Conservation (phyloP, 176 grass and related monocot genomes). For the Oryza meyeriana region DNA sequence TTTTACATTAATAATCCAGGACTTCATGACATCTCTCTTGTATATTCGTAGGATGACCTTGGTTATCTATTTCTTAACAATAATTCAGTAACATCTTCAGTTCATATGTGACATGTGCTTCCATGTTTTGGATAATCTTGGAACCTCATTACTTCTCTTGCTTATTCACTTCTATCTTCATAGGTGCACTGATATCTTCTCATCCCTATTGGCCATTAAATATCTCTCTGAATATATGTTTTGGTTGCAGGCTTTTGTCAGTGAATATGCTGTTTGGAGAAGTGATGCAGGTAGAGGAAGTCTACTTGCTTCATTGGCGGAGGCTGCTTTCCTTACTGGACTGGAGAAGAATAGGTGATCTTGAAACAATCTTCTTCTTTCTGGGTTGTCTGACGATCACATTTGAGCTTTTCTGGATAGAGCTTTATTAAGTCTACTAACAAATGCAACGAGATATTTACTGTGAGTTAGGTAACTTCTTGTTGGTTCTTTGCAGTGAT, state of each 20-base stretch:
- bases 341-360: slow-evolving; percentile 80
- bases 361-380: neutral
- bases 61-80: neutral
- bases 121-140: slow-evolving; percentile 6
- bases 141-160: neutral
- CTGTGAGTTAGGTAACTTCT: neutral
- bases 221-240: neutral
- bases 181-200: neutral
- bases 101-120: neutral
- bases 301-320: slow-evolving; percentile 74
- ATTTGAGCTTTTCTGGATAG: neutral
- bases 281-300: slow-evolving; percentile 71
- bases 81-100: neutral
- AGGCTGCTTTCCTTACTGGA: slow-evolving; percentile 84
- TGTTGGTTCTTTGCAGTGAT: slow-evolving; percentile 60
- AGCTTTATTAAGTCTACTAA: neutral
- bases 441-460: neutral
- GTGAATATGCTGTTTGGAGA: slow-evolving; percentile 71
- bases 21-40: neutral
- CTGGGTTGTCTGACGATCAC: neutral
- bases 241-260: slow-evolving; percentile 70
- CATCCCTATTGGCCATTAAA: neutral
- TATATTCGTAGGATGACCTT: neutral
- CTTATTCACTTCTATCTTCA: neutral
- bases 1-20: neutral